phyloP scores from a whole-genome alignment of 352 stramenopile genomes.

The Pythium grandisporangium region DNA sequence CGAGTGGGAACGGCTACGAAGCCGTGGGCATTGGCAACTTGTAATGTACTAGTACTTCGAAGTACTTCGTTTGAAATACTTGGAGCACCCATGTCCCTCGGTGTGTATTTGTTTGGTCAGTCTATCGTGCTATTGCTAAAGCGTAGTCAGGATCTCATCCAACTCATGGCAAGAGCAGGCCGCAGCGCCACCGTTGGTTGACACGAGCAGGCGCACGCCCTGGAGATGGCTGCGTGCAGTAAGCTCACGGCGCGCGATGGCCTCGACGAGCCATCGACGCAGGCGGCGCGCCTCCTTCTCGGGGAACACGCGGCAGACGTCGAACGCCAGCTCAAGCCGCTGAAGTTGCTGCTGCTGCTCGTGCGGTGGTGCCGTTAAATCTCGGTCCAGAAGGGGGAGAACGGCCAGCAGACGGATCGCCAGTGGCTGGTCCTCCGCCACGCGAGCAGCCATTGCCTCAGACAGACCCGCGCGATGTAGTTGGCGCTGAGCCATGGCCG shows the following conservation, averaged over 20 bases:
- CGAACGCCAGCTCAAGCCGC: not conserved
- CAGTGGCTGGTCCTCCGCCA: constrained; percentile 3
- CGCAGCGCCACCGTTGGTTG: too few species aligned
- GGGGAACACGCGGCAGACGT: not conserved
- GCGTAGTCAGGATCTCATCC: too few species aligned
- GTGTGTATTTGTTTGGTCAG: too few species aligned
- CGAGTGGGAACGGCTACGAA: constrained; percentile 34
- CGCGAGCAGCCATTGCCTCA: not conserved
- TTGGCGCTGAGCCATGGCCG: not conserved
- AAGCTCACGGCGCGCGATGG: constrained; percentile 4
- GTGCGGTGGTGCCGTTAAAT: too few species aligned
- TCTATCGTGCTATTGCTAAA: too few species aligned
- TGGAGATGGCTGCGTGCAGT: not conserved
- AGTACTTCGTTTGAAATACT: too few species aligned
- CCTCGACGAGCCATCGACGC: not conserved
- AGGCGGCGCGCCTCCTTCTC: not conserved
- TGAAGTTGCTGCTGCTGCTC: too few species aligned
- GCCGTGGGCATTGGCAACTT: constrained; percentile 56
- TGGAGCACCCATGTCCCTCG: too few species aligned
- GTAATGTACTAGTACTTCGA: constrained; percentile 16
- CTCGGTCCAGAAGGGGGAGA: too few species aligned
- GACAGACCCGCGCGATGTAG: not conserved
- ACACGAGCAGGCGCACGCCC: not conserved
- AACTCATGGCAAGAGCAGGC: too few species aligned
- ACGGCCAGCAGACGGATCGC: not conserved